These are phyloP conservation scores for Trichoderma virens DNA, from an alignment of 495 filamentous ascomycete species.

Conservation along the genomic window DNA sequence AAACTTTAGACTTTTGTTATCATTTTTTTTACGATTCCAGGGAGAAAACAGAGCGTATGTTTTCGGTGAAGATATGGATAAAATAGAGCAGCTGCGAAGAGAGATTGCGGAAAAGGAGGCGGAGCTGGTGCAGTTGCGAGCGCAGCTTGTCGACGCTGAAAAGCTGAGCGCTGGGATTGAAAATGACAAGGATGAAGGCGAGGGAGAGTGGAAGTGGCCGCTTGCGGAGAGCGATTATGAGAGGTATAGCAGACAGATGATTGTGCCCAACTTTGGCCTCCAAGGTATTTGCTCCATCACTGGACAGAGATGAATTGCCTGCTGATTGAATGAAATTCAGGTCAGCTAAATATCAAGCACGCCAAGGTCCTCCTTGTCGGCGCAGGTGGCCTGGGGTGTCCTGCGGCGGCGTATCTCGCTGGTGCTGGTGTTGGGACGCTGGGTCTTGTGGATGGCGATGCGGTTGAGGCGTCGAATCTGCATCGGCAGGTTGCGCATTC, in stretches of 20 bases:
- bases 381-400: conserved; percentile 86
- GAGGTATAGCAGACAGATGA: conserved; percentile 88
- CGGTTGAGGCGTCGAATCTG: conserved; percentile 82
- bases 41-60: neutral
- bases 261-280: conserved; percentile 77
- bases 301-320: neutral
- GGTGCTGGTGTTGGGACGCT: conserved; percentile 79
- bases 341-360: conserved; percentile 68
- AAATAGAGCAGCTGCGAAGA: neutral
- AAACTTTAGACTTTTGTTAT: neutral
- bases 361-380: conserved; percentile 77
- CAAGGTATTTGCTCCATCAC: conserved; percentile 42
- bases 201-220: conserved; percentile 46
- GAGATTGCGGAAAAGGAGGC: conserved; percentile 9
- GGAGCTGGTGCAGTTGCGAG: conserved; percentile 7
- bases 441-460: conserved; percentile 81
- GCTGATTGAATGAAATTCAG: conserved; percentile 31
- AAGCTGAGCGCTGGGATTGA: neutral
- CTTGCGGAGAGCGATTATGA: conserved; percentile 61
- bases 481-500: conserved; percentile 85
- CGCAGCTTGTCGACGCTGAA: conserved; percentile 1
- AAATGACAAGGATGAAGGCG: neutral
- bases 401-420: conserved; percentile 81
- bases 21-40: neutral
- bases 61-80: neutral